Conservation (phyloP, 768 basidiomycete genomes). For the Lyophyllum shimeji region DNA sequence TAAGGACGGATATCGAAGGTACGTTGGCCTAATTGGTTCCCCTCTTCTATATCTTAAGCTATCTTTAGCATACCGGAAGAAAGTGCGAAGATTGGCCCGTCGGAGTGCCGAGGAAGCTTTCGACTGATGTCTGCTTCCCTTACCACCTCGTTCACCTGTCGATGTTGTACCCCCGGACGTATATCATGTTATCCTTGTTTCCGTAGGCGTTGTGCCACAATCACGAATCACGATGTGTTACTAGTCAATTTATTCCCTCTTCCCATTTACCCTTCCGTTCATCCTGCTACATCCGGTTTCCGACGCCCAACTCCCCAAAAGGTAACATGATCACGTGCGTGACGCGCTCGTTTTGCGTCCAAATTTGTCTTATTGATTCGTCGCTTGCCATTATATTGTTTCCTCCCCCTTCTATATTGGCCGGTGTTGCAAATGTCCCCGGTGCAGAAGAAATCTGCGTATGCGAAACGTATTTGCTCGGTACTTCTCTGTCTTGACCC, state of each 20-base stretch:
- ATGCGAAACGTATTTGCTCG: constrained; percentile 26
- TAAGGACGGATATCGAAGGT: constrained; percentile 66
- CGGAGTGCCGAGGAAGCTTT: constrained; percentile 88
- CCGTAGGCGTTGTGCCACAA: constrained; percentile 6
- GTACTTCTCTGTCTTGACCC: background rate
- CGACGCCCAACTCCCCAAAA: background rate
- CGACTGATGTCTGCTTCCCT: constrained; percentile 42
- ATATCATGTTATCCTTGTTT: constrained; percentile 8
- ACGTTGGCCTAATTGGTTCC: constrained; percentile 17
- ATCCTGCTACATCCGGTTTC: background rate
- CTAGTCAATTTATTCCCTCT: constrained; percentile 5
- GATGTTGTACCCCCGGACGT: constrained; percentile 5
- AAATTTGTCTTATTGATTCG: background rate
- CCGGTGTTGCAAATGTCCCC: constrained; percentile 20
- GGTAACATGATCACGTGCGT: constrained; percentile 12
- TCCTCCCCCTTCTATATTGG: constrained; percentile 1
- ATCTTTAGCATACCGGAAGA: constrained; percentile 84
- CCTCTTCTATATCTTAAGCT: constrained; percentile 5
- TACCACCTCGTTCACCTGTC: constrained; percentile 8
- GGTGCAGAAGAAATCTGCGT: constrained; percentile 35
- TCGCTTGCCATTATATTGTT: background rate
- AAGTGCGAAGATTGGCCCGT: constrained; percentile 86
- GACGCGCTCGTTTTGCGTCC: constrained; percentile 12
- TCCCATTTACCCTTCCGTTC: background rate
- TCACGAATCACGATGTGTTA: constrained; percentile 3